Evolutionary conservation across 352 stramenopile species (phyloP), one percentile per base, ranked within the genome.

Genomic region (Globisporangium nagaii): DNA sequence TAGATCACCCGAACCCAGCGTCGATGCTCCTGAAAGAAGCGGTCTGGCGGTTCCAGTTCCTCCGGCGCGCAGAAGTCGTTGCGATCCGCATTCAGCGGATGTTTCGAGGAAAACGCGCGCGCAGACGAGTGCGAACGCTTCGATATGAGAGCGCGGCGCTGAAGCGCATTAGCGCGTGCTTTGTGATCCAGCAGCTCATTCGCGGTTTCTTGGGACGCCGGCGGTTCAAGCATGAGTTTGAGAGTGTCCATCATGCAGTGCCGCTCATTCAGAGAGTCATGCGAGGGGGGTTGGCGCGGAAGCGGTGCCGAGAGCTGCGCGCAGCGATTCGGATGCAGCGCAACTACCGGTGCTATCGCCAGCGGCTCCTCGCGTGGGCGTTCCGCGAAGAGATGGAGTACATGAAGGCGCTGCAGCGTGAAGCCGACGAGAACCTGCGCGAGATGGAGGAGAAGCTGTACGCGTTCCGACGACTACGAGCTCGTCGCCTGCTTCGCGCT

Each of bases 11-110:
- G 1, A 85, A 88, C 30, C 59, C 63, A 3, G 45, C 78, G 1
- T 81, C 76, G 15, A 44, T 55, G 5, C 28, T 70, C 10, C 22
- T 87, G n/a, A 86, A 84, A 44, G 73, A 86, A 13, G 50, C 58
- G 0, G 39, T 82, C 20, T 91, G 81, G 79, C 74, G 65, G 19
- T 17, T 91, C 13, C 77, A 88, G 42, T 90, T 85, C 35, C 8
- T 71, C 2, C 68, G 79, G 10, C 68, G 77, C 51, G 76, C 68
- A 8, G 44, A 58, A 2, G 62, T 86, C 7, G 77, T 90, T 12
- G 73, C 75, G 1, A 84, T 50, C 1, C 67, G 76, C 9, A 82
- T 91, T 27, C 79, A 91, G 41, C 53, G 70, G 1, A 82, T 90
- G 32, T 89, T 83, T 48, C 68, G 81, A 34, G 79, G 81, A 2